Evolutionary conservation across 2,329 filamentous ascomycete genomes (phyloP).

Genomic region (Penicillium sp.): DNA sequence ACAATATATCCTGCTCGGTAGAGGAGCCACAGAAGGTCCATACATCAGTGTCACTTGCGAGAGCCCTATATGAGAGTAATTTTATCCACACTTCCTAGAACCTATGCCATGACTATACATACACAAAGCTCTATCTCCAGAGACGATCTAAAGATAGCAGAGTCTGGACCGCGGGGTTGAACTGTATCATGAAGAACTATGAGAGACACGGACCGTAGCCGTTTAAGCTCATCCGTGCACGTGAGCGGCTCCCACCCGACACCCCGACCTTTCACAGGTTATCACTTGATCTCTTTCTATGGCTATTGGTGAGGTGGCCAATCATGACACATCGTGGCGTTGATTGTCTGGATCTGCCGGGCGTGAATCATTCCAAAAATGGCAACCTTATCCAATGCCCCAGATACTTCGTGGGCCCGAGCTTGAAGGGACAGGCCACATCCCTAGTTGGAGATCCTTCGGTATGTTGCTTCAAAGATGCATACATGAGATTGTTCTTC

Average conservation of each 20-base stretch:
- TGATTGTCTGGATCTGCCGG: conserved; percentile 1
- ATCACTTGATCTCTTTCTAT: conserved; percentile 11
- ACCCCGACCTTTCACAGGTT: background rate
- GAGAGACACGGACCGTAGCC: background rate
- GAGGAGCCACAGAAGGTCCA: no score
- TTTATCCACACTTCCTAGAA: background rate
- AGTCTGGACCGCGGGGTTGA: background rate
- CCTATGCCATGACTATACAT: background rate
- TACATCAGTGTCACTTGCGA: no score
- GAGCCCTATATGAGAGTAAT: background rate
- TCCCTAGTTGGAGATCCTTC: background rate
- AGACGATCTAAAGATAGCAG: background rate
- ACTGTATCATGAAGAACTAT: background rate
- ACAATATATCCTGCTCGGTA: no score
- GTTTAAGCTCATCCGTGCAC: conserved; percentile 24
- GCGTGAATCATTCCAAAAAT: conserved; percentile 13
- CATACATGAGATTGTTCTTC: background rate
- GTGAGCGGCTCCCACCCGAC: conserved; percentile 28
- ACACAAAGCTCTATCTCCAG: background rate
- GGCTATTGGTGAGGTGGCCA: conserved; percentile 12
- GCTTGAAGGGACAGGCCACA: conserved; percentile 5
- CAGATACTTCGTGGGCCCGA: conserved; percentile 12
- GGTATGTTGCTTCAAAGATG: background rate
- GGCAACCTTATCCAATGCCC: conserved; percentile 23
- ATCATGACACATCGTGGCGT: conserved; percentile 16